Conservation (phyloP, 352 stramenopile genomes). For the Globisporangium cylindrosporum region DNA sequence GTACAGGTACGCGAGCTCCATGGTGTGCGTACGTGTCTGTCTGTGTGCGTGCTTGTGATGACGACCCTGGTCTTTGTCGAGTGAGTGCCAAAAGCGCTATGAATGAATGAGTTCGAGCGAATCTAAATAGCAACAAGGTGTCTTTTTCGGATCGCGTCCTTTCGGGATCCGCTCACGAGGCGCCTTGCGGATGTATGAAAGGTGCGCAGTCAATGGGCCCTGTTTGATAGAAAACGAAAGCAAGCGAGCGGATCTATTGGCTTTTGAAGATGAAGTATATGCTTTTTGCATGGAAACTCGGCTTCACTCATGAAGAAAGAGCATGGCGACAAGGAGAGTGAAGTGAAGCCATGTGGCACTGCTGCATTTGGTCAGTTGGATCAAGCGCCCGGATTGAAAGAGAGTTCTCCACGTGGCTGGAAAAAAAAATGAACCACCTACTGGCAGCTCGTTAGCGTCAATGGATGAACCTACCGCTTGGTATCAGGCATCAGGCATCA, state of each 20-base stretch:
- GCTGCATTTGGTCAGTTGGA: not conserved
- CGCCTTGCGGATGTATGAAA: too few relatives aligned
- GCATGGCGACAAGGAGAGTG: not conserved
- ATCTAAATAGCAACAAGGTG: not conserved
- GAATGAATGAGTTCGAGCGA: not conserved
- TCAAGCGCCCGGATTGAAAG: not conserved
- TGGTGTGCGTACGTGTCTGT: slow-evolving; percentile 17
- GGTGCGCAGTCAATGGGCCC: too few relatives aligned
- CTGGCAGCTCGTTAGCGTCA: not conserved
- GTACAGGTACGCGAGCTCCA: slow-evolving; percentile 90
- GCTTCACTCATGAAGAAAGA: not conserved
- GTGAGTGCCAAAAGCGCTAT: not conserved
- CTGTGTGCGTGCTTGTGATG: not conserved
- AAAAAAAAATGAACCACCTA: not conserved
- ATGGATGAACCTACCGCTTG: not conserved
- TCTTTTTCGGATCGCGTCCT: slow-evolving; percentile 7
- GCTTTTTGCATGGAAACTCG: not conserved
- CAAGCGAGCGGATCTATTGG: not conserved
- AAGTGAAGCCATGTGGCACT: not conserved
- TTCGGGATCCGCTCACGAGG: slow-evolving; percentile 6
- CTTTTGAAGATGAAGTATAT: not conserved
- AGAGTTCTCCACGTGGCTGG: not conserved
- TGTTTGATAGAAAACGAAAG: too few relatives aligned
- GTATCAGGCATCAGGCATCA: too few relatives aligned
- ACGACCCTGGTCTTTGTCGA: not conserved